Base-by-base conservation (phyloP, 371 early-diverging fungal genomes). In the Batkoa obscura region DNA sequence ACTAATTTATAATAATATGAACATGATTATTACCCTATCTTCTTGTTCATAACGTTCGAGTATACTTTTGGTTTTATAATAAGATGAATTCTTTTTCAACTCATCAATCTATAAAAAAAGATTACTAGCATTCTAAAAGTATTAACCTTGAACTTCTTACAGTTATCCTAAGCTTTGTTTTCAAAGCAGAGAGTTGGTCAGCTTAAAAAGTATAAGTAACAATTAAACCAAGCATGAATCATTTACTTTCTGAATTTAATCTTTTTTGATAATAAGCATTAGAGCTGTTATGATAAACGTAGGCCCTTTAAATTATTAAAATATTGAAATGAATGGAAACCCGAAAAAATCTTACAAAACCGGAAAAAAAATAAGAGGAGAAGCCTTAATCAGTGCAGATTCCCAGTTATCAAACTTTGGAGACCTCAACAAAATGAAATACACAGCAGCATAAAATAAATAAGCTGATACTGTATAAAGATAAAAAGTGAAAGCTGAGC, bases 31-130 rank as follows among this genome's bases (percentile, higher is more conserved):
- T 60, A 52, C 23, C 49, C 3, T 36, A 23, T 5, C 42, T 42
- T 56, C 60, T 48, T 64, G 62, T 47, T 90, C 91, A 67, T 88
- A 95, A 45, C 86, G 75, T 64, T 98, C 94, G 35, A 98, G 66
- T 39, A 98, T 69, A 13, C 74, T 85, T 62, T 89, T 86, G 15
- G 94, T 94, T 17, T 80, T 71, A 59, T 90, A 86, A 64, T 84
- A 94, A 2, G 81, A 75, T 0, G 84, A 84, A 60, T 86, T 90
- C 55, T 84, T 86, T 65, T 94, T 94, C 56, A 90, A 63, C 60
- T 88, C 87, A 42, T 91, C 88, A n/a, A 94, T 59, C 67, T 72
- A 58, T 13, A 48, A 62, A 66, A 9, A 39, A 15, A 15, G 39
- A 3, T 31, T 30, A 33, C 41, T 8, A 17, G 30, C 30, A 43